phyloP scores from a whole-genome alignment of 768 basidiomycete species.

The Melanogaster broomeanus region DNA sequence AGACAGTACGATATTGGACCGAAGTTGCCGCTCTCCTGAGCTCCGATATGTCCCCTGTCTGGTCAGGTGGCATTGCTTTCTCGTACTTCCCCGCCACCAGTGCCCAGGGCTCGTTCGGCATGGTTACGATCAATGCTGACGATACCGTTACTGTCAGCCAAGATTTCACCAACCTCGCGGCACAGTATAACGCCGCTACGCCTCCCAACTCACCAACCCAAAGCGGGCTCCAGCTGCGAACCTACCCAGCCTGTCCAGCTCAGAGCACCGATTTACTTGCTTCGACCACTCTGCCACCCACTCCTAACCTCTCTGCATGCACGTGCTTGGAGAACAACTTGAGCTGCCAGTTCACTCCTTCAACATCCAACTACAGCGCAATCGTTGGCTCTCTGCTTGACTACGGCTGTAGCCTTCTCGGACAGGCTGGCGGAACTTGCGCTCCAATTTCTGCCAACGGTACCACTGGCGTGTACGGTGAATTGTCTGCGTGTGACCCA shows the following conservation, averaged over 20 bases:
- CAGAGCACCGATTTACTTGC: constrained; percentile 62
- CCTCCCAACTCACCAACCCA: constrained; percentile 66
- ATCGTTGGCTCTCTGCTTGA: constrained; percentile 64
- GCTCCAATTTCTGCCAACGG: constrained; percentile 73
- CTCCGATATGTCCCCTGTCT: constrained; percentile 70
- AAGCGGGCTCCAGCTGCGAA: constrained; percentile 49
- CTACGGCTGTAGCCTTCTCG: constrained; percentile 68
- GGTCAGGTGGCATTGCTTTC: constrained; percentile 89
- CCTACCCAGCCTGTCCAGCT: constrained; percentile 64
- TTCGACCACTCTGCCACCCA: constrained; percentile 73
- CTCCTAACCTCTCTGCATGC: constrained; percentile 82
- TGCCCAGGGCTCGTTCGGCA: constrained; percentile 76
- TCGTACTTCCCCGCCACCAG: constrained; percentile 86
- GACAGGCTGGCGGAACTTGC: constrained; percentile 61
- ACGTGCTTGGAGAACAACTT: constrained; percentile 68
- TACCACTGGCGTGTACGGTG: constrained; percentile 72
- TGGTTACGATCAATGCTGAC: constrained; percentile 75
- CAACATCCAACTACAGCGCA: constrained; percentile 57
- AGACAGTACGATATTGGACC: constrained; percentile 71
- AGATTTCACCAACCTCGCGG: constrained; percentile 68
- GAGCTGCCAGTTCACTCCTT: constrained; percentile 72
- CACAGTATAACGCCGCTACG: constrained; percentile 59
- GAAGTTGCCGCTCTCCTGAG: constrained; percentile 77
- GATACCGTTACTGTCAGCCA: constrained; percentile 65
- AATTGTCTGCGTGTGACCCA: constrained; percentile 77